phyloP scores from a whole-genome alignment of 345 rosid genomes.

The Moricandia arvensis region DNA sequence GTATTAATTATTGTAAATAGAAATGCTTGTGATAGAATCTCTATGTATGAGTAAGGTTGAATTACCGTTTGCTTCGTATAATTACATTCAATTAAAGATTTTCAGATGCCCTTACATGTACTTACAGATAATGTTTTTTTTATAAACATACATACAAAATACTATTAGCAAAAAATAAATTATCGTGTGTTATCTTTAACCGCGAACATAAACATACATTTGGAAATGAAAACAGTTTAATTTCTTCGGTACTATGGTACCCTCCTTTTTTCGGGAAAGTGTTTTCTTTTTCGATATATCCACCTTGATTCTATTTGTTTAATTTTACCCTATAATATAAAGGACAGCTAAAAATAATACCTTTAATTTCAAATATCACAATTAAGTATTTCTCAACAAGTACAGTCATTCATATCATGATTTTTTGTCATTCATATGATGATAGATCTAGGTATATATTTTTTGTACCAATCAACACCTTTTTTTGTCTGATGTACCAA shows the following conservation, averaged over 20 bases:
- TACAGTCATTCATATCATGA: too few relatives aligned
- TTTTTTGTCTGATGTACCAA: too few relatives aligned
- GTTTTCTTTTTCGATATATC: slow-evolving; percentile 15
- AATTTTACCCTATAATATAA: background rate
- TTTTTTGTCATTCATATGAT: too few relatives aligned
- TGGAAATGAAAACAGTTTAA: background rate
- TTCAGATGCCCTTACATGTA: background rate
- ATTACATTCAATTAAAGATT: background rate
- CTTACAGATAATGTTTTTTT: background rate
- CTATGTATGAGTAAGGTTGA: background rate
- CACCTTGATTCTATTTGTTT: slow-evolving; percentile 7
- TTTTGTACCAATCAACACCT: background rate
- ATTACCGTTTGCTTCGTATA: background rate
- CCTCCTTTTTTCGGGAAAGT: slow-evolving; percentile 12
- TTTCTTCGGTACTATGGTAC: slow-evolving; percentile 17
- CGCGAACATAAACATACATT: slow-evolving; percentile 5
- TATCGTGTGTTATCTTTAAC: background rate
- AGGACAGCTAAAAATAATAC: slow-evolving; percentile 5
- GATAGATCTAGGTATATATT: too few relatives aligned
- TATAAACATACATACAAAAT: background rate
- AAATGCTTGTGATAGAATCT: slow-evolving; percentile 10
- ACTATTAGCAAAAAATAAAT: background rate
- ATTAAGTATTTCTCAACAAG: background rate
- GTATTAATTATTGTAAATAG: slow-evolving; percentile 1
- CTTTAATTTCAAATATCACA: background rate